Conservation (phyloP, 192 early-diverging fungal genomes). For the Gorgonomyces haynaldii region DNA sequence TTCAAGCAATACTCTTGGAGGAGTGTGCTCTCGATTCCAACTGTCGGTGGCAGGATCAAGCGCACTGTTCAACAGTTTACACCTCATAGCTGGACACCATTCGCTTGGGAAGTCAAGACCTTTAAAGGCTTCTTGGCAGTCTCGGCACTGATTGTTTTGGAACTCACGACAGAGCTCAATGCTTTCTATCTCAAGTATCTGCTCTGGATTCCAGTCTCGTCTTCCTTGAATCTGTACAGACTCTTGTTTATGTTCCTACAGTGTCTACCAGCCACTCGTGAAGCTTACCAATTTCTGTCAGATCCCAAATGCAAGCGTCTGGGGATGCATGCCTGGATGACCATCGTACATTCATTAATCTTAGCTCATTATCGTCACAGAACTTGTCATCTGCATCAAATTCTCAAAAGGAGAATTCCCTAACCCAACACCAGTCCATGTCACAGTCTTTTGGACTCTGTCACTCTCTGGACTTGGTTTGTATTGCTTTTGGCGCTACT, state of each 20-base stretch:
- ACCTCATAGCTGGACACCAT: slow-evolving; percentile 87
- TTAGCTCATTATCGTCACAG: slow-evolving; percentile 82
- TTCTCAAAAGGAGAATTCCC: slow-evolving; percentile 79
- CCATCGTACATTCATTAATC: too few relatives aligned
- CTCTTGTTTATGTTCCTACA: slow-evolving; percentile 74
- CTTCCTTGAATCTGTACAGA: slow-evolving; percentile 66
- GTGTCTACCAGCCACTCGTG: slow-evolving; percentile 73
- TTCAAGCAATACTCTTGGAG: slow-evolving; percentile 82
- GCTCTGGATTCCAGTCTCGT: slow-evolving; percentile 82
- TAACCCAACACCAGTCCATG: slow-evolving; percentile 55
- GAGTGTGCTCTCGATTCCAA: slow-evolving; percentile 73
- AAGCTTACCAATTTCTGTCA: slow-evolving; percentile 79
- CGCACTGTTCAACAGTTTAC: slow-evolving; percentile 87
- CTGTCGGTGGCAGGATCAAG: slow-evolving; percentile 74
- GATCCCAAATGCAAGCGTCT: slow-evolving; percentile 73
- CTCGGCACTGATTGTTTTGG: slow-evolving; percentile 52
- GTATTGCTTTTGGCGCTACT: slow-evolving; percentile 74
- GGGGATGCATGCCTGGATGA: slow-evolving; percentile 88
- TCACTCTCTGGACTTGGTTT: slow-evolving; percentile 45
- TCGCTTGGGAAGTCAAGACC: slow-evolving; percentile 76
- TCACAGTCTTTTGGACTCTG: slow-evolving; percentile 63
- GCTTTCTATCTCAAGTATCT: slow-evolving; percentile 92
- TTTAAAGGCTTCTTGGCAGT: slow-evolving; percentile 81
- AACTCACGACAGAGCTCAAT: slow-evolving; percentile 74
- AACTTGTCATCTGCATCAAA: slow-evolving; percentile 84